Evolutionary conservation across 1,284 basidiomycete genomes (phyloP).

Genomic region (Cerrena zonata): DNA sequence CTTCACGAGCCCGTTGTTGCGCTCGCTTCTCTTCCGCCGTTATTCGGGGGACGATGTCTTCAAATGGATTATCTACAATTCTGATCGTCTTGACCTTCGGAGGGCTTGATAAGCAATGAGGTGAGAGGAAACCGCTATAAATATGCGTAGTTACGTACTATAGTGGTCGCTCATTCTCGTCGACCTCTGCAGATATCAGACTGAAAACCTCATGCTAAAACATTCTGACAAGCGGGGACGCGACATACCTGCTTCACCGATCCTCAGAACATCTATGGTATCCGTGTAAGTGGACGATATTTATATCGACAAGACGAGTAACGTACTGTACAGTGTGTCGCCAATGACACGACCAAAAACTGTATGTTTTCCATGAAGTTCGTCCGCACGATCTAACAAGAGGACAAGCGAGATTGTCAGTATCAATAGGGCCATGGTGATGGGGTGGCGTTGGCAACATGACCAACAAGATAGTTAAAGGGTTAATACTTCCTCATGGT

Average conservation of each 20-base stretch:
- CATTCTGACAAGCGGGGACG: not conserved
- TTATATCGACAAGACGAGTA: not conserved
- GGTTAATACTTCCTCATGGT: not conserved
- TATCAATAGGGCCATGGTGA: not conserved
- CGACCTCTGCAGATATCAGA: conserved; percentile 57
- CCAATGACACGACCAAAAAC: conserved; percentile 77
- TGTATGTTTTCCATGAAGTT: conserved; percentile 84
- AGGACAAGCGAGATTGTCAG: conserved; percentile 1
- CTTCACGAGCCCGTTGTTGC: conserved; percentile 74
- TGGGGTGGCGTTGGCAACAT: not conserved
- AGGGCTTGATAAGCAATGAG: conserved; percentile 53
- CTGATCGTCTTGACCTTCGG: conserved; percentile 82
- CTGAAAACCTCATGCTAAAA: conserved; percentile 15
- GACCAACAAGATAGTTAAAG: not conserved
- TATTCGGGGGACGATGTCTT: conserved; percentile 92
- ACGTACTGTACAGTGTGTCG: conserved; percentile 83
- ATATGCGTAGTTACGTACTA: too few relatives aligned
- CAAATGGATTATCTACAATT: conserved; percentile 89
- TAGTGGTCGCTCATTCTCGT: conserved; percentile 74
- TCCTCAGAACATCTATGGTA: conserved; percentile 75
- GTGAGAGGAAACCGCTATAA: too few relatives aligned
- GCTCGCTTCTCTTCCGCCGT: conserved; percentile 84
- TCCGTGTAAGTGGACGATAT: not conserved
- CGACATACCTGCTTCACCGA: conserved; percentile 73
- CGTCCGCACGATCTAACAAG: conserved; percentile 72